Evolutionary conservation across 768 basidiomycete genomes (phyloP).

Genomic region (Trametes punicea): DNA sequence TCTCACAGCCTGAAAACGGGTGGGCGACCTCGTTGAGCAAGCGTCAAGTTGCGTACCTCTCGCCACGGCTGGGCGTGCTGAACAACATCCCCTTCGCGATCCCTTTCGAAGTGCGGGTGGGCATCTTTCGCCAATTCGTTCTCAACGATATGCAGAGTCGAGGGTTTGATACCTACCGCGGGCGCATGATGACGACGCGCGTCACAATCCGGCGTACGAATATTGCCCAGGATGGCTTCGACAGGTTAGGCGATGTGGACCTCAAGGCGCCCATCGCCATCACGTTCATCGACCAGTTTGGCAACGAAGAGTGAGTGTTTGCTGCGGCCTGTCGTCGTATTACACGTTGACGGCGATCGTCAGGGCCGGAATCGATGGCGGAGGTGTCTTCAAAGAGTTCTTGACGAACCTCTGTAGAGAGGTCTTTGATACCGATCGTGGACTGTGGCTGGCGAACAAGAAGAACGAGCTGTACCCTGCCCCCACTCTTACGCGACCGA

Average conservation of each 20-base stretch:
- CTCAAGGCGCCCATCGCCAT: conserved; percentile 85
- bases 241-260: conserved; percentile 70
- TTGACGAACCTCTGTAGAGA: conserved; percentile 90
- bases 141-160: conserved; percentile 48
- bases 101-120: conserved; percentile 88
- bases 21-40: conserved; percentile 43
- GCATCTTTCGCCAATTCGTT: conserved; percentile 85
- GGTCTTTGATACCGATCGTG: conserved; percentile 92
- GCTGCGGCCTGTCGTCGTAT: too few species aligned
- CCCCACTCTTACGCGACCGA: conserved; percentile 91
- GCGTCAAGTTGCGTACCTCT: conserved; percentile 70
- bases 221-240: conserved; percentile 91
- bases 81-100: conserved; percentile 97
- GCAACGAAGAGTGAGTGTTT: conserved; percentile 69
- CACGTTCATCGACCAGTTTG: conserved; percentile 89
- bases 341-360: conserved; percentile 9
- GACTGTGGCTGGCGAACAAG: conserved; percentile 87
- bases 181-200: conserved; percentile 29
- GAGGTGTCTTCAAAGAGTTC: conserved; percentile 98
- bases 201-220: conserved; percentile 66
- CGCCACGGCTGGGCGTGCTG: conserved; percentile 84
- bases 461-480: conserved; percentile 96
- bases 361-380: conserved; percentile 92
- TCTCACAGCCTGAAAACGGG: conserved; percentile 29
- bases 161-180: conserved; percentile 21